A percentile compares a stretch with the other conserved stretches of the same genome.
phyloP scores from a whole-genome alignment of 208 protist species.

The Trypanosoma avium region DNA sequence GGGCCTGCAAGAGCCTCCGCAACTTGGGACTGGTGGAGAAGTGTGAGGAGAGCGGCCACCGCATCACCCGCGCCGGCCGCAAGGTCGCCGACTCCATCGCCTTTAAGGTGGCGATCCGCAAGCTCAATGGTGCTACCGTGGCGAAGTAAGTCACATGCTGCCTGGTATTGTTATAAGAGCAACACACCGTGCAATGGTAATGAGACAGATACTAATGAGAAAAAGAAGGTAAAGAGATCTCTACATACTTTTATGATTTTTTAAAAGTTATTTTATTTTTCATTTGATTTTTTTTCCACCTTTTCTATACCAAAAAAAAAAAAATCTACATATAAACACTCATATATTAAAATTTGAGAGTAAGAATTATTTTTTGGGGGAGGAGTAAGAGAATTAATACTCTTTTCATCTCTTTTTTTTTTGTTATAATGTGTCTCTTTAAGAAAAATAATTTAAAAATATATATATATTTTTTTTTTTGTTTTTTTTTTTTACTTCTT shows the following conservation, averaged over 20 bases:
- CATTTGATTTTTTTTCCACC: slow-evolving; percentile 9
- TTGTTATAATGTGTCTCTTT: slow-evolving; percentile 1
- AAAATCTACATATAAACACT: neutral
- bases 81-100: slow-evolving; percentile 96
- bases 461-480: slow-evolving; percentile 2
- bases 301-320: neutral
- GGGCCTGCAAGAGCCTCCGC: slow-evolving; percentile 94
- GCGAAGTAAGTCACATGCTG: neutral
- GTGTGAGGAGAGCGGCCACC: slow-evolving; percentile 80
- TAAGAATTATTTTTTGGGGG: no score
- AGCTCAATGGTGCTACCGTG: slow-evolving; percentile 8
- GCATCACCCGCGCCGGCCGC: slow-evolving; percentile 93
- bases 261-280: slow-evolving; percentile 23
- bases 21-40: slow-evolving; percentile 92
- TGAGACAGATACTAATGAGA: no score
- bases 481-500: neutral
- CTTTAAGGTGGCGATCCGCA: slow-evolving; percentile 68
- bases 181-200: no score
- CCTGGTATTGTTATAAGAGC: neutral
- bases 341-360: no score
- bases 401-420: slow-evolving; percentile 9
- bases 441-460: neutral
- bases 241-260: slow-evolving; percentile 24
- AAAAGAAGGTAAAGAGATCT: neutral
- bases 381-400: neutral